phyloP scores from a whole-genome alignment of 257 asterid genomes.

The Nicotiana tomentosiformis region DNA sequence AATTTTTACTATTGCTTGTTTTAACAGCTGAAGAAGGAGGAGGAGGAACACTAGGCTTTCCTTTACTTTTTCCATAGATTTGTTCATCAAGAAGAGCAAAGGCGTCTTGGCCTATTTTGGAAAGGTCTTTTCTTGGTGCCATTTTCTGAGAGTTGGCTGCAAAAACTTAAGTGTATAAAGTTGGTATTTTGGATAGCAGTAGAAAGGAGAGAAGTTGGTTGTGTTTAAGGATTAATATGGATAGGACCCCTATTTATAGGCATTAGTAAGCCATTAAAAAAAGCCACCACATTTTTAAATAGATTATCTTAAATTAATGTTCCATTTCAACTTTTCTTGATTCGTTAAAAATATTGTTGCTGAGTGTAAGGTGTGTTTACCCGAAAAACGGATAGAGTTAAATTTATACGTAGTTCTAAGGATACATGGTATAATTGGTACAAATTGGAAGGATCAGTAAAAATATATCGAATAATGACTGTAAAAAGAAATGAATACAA shows the following conservation, averaged over 20 bases:
- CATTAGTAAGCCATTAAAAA: not conserved
- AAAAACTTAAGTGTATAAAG: not conserved
- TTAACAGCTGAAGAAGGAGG: not conserved
- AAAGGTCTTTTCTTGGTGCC: not conserved
- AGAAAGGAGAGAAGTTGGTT: not conserved
- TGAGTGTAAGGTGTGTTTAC: too few species aligned
- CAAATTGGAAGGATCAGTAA: too few species aligned
- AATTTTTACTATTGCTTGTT: not conserved
- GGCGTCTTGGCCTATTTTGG: not conserved
- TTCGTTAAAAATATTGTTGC: too few species aligned
- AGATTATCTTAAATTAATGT: too few species aligned
- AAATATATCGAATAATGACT: too few species aligned
- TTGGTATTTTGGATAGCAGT: not conserved
- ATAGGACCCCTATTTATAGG: not conserved
- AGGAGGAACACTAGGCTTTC: not conserved
- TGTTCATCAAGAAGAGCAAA: not conserved
- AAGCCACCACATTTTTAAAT: too few species aligned
- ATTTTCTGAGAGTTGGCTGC: not conserved
- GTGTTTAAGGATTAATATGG: not conserved
- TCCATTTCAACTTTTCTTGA: too few species aligned
- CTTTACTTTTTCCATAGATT: not conserved
- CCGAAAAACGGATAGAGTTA: too few species aligned
- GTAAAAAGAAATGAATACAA: too few species aligned
- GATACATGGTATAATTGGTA: too few species aligned
- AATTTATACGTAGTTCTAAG: too few species aligned